Evolutionary conservation across 176 grass and related monocot genomes (phyloP), one percentile per base, ranked within the genome.

Genomic region (Ampelocalamus luodianensis): DNA sequence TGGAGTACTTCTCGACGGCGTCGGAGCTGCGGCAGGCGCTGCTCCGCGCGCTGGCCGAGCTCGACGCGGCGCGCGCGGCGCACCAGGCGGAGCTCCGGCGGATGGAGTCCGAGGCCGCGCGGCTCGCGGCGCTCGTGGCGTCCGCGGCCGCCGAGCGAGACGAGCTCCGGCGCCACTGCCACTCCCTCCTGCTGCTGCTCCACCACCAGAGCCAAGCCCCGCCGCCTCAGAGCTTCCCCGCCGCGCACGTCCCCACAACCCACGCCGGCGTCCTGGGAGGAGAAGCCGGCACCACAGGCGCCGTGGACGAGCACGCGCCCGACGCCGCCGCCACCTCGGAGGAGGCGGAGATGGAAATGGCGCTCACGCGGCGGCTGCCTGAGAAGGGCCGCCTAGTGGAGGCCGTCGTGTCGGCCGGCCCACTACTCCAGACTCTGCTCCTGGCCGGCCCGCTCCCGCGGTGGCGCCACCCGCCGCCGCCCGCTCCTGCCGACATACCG

Each of bases 391-490:
- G 86, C 16, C 78, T 99, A 34, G 93, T 99, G 78, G 93, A 99
- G 83, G 96, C 96, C 1, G 93, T 99, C 68, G 88, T 99, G 34
- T 89, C 87, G 3, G 91, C 96, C 0, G 96, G 96, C 3, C 96
- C 96, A 22, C 83, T 99, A 16, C 88, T 99, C 1, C 93, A 99
- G 69, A 99, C 93, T 0, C 96, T 99, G 0, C 84, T 99, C 70
- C 86, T 99, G 34, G 93, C 96, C 22, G 96, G 93, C 0, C 93
- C 96, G 29, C 94, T 99, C n/a, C 96, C 96, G 0, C 88, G 88
- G 83, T 99, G 96, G 96, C 93, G 91, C 43, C 96, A 95, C 86
- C 96, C 96, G 0, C 96, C 96, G 12, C 93, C 93, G 4, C 56
- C 86, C 0, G 72, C 88, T 17, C 85, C 90, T 50, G 81, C 82